phyloP scores from a whole-genome alignment of 805 yeast species.

The Peterozyma toletana region DNA sequence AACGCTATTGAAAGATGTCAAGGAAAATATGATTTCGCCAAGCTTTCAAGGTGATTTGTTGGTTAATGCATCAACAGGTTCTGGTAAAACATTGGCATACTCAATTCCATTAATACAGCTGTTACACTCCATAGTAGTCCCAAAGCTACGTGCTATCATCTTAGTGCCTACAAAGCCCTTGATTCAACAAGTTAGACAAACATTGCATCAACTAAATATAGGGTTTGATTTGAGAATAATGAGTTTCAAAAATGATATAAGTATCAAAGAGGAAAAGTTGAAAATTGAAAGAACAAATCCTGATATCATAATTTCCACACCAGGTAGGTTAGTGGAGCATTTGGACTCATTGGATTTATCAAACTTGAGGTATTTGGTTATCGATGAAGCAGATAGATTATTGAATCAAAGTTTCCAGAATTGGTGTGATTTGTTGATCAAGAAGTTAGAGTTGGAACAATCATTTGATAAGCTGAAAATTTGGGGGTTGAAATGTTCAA shows the following conservation, averaged over 20 bases:
- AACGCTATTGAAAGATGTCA: slow-evolving; percentile 36
- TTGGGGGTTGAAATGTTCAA: slow-evolving; percentile 32
- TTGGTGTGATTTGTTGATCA: slow-evolving; percentile 65
- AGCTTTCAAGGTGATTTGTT: slow-evolving; percentile 66
- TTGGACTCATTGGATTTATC: slow-evolving; percentile 38
- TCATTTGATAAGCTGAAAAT: slow-evolving; percentile 14
- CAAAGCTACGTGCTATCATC: slow-evolving; percentile 66
- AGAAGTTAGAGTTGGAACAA: slow-evolving; percentile 27
- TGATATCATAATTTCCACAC: slow-evolving; percentile 65
- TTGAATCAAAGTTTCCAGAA: slow-evolving; percentile 88
- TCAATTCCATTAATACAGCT: slow-evolving; percentile 75
- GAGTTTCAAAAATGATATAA: slow-evolving; percentile 47
- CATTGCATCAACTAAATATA: slow-evolving; percentile 48
- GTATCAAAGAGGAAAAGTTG: slow-evolving; percentile 54
- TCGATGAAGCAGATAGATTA: slow-evolving; percentile 79
- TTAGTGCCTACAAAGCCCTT: slow-evolving; percentile 89
- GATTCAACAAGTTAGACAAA: slow-evolving; percentile 70
- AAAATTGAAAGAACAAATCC: slow-evolving; percentile 43
- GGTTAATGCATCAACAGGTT: slow-evolving; percentile 93
- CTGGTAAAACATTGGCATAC: slow-evolving; percentile 92
- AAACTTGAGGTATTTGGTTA: slow-evolving; percentile 53
- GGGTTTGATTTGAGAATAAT: slow-evolving; percentile 65
- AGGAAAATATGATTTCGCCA: slow-evolving; percentile 33
- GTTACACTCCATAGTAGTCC: slow-evolving; percentile 46
- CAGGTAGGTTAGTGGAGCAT: slow-evolving; percentile 82